Conservation (phyloP, 2,329 filamentous ascomycete species). For the Colletotrichum sp. region DNA sequence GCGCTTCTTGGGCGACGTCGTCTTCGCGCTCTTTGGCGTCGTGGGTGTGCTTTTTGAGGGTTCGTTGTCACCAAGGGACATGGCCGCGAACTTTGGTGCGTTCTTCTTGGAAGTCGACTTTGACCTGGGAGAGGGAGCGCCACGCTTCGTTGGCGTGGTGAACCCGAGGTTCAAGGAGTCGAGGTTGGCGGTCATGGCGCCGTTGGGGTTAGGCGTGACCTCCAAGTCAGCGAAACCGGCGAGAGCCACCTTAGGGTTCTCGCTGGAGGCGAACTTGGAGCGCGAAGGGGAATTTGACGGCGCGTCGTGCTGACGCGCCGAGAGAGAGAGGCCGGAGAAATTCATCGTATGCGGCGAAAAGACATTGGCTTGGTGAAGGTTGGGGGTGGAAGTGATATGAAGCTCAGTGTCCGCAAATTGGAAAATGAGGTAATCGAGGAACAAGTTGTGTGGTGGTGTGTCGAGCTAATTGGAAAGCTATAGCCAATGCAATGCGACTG, state of each 20-base stretch:
- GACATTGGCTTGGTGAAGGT: not conserved
- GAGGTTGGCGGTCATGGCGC: not conserved
- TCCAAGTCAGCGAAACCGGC: not conserved
- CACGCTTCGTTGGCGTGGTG: constrained; percentile 12
- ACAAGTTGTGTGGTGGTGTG: not conserved
- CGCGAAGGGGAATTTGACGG: not conserved
- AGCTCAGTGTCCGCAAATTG: not conserved
- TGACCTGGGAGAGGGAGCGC: not conserved
- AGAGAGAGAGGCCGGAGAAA: not conserved
- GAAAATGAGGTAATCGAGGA: not conserved
- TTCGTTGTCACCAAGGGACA: not conserved
- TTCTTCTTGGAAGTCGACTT: constrained; percentile 12
- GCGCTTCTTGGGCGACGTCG: not conserved
- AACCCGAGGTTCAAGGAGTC: not conserved
- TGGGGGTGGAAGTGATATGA: not conserved
- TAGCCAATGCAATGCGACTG: constrained; percentile 1
- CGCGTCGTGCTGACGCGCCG: not conserved
- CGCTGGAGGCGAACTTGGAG: not conserved
- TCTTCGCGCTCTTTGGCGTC: not conserved
- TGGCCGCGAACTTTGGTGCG: not conserved
- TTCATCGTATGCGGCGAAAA: not conserved
- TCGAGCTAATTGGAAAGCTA: not conserved
- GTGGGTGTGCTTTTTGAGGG: not conserved
- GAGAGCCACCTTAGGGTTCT: not conserved
- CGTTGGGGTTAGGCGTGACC: not conserved